Evolutionary conservation across 352 stramenopile species (phyloP).

Genomic region (Discostella stelligera): DNA sequence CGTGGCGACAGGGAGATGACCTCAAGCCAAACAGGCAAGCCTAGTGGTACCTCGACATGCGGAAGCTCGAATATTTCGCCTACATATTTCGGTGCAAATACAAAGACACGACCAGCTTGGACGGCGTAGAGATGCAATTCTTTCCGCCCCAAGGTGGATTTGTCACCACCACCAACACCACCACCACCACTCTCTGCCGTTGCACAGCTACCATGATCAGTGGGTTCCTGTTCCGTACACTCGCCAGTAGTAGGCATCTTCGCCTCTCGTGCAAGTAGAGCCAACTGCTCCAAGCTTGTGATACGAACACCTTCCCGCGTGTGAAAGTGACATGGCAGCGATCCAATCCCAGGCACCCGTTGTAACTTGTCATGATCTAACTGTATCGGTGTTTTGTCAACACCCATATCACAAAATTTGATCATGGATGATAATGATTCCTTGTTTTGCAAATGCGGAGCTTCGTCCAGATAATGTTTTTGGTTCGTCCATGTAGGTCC

Average conservation of each 20-base stretch:
- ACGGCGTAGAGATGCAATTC: conserved; percentile 74
- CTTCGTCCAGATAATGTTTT: conserved; percentile 23
- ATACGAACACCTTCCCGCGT: conserved; percentile 68
- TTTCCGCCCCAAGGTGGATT: not conserved
- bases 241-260: conserved; percentile 6
- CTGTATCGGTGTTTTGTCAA: conserved; percentile 61
- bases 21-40: conserved; percentile 58
- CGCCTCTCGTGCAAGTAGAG: conserved; percentile 19
- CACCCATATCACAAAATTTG: conserved; percentile 70
- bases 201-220: not conserved
- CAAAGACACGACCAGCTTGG: conserved; percentile 65
- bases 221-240: not conserved
- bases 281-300: conserved; percentile 26
- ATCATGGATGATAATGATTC: conserved; percentile 20
- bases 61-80: conserved; percentile 73
- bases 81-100: conserved; percentile 69
- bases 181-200: not conserved
- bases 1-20: conserved; percentile 57
- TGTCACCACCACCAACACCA: not conserved
- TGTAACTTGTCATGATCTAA: conserved; percentile 66
- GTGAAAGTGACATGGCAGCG: conserved; percentile 73
- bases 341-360: conserved; percentile 19
- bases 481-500: conserved; percentile 27
- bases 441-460: not conserved
- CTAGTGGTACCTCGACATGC: conserved; percentile 51